phyloP scores from a whole-genome alignment of 148 eudicot genomes.

The Rhododendron henanense region DNA sequence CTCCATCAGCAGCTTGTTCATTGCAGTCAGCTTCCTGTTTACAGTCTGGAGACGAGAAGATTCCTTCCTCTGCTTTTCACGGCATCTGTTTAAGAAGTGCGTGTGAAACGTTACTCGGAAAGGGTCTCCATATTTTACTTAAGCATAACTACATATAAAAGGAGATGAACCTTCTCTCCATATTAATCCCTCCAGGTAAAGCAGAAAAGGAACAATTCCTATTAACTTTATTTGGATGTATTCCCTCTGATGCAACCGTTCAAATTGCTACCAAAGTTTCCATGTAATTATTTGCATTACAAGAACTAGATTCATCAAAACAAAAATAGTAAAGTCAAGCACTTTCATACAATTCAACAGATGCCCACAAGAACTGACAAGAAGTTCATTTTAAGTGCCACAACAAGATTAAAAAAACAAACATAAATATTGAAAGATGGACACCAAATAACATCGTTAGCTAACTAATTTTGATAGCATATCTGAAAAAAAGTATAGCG shows the following conservation, averaged over 20 bases:
- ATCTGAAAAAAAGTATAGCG: background rate
- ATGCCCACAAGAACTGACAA: background rate
- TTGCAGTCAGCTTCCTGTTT: conserved; percentile 51
- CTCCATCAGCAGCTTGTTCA: conserved; percentile 66
- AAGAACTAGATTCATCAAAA: background rate
- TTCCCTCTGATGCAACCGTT: background rate
- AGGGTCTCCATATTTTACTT: background rate
- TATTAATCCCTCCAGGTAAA: background rate
- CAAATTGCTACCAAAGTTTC: background rate
- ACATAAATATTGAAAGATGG: too few species aligned
- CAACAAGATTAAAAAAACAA: background rate
- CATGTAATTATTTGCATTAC: too few species aligned
- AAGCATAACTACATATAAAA: background rate
- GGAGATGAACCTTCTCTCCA: background rate
- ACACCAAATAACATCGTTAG: background rate
- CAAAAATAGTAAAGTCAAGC: background rate
- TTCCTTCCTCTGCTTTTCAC: conserved; percentile 65
- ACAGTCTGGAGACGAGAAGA: conserved; percentile 56
- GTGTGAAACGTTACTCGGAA: background rate
- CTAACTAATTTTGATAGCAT: background rate
- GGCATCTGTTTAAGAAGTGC: conserved; percentile 34
- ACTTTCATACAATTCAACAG: background rate
- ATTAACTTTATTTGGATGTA: background rate
- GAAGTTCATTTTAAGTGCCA: background rate
- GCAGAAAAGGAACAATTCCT: background rate